These are phyloP conservation scores for Parsonsia alboflavescens DNA, from an alignment of 257 asterid genomes.

Conservation along the genomic window DNA sequence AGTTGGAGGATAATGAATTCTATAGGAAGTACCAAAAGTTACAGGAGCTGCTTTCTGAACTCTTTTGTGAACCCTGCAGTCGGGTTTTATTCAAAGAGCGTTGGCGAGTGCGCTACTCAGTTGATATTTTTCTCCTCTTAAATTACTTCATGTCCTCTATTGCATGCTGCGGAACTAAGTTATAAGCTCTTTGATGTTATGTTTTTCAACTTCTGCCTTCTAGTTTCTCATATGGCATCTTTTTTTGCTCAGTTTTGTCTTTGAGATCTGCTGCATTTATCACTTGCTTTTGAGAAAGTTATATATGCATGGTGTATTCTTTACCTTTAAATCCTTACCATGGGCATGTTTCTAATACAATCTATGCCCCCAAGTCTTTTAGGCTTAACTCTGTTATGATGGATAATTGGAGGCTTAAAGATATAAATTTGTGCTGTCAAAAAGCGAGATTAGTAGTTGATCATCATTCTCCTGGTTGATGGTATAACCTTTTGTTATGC, in stretches of 20 bases:
- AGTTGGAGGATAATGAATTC: not conserved
- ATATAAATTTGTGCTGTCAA: not conserved
- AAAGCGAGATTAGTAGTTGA: not conserved
- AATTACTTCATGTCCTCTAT: not conserved
- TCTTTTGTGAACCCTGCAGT: not conserved
- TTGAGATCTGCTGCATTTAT: not conserved
- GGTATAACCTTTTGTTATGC: constrained; percentile 1
- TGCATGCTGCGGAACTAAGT: not conserved
- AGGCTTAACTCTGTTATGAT: not conserved
- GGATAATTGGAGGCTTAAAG: not conserved
- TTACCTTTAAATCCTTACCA: not conserved
- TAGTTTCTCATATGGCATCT: not conserved
- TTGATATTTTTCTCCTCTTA: not conserved
- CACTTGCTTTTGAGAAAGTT: not conserved
- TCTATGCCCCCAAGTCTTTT: not conserved
- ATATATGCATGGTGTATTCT: not conserved
- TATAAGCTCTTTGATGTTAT: not conserved
- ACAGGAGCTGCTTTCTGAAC: not conserved
- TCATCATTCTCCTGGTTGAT: constrained; percentile 3
- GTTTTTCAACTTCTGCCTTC: not conserved
- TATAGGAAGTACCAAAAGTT: not conserved
- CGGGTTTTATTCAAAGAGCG: not conserved
- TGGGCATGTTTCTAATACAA: too few species aligned
- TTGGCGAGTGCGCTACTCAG: not conserved
- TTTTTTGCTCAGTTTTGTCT: not conserved